These are phyloP conservation scores for Carex myosuroides DNA, from an alignment of 176 grass and related monocot species.

Conservation along the genomic window DNA sequence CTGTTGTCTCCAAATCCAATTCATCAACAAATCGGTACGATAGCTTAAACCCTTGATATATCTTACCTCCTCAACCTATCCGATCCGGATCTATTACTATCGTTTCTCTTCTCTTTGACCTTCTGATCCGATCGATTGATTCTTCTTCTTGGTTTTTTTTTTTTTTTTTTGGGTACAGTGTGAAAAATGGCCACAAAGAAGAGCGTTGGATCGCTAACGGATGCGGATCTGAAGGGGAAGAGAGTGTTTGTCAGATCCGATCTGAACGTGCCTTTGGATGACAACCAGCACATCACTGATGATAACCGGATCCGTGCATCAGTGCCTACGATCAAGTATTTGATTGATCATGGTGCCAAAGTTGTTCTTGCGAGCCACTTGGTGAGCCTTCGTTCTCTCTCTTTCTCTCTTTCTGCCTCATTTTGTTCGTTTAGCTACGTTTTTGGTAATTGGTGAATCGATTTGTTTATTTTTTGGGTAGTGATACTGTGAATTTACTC, in stretches of 20 bases:
- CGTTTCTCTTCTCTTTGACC: not conserved
- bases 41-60: not conserved
- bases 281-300: constrained; percentile 86
- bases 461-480: not conserved
- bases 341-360: constrained; percentile 69
- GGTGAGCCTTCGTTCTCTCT: constrained; percentile 28
- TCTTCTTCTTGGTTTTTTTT: too few relatives aligned
- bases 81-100: not conserved
- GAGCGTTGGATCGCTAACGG: constrained; percentile 70
- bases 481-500: not conserved
- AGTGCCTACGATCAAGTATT: constrained; percentile 82
- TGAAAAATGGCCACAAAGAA: constrained; percentile 72
- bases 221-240: constrained; percentile 82
- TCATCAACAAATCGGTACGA: constrained; percentile 1
- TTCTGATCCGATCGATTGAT: not conserved
- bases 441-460: not conserved
- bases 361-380: constrained; percentile 83
- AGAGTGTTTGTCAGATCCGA: constrained; percentile 81
- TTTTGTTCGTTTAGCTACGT: not conserved
- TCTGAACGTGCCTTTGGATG: constrained; percentile 95
- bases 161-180: constrained; percentile 18
- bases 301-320: constrained; percentile 85
- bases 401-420: not conserved
- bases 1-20: not conserved
- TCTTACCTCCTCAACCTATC: not conserved